Conservation (phyloP, 108 stramenopile species). For the Conticribra guillardii region DNA sequence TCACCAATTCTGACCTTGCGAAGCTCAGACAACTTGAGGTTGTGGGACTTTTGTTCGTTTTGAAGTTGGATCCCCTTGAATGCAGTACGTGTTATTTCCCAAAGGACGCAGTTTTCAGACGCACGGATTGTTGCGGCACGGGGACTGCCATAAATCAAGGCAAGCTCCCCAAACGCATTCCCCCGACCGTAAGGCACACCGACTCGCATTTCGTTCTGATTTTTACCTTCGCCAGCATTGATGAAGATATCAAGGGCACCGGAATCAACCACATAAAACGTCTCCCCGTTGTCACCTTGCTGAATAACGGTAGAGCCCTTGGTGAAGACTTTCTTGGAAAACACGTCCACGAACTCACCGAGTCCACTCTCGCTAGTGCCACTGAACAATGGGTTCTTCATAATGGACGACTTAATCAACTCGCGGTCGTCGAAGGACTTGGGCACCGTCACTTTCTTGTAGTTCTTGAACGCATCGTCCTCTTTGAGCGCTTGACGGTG, state of each 20-base stretch:
- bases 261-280: conserved; percentile 51
- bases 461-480: conserved; percentile 18
- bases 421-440: conserved; percentile 10
- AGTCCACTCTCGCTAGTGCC: conserved; percentile 1
- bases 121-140: conserved; percentile 65
- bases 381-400: conserved; percentile 20
- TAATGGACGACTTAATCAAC: conserved; percentile 12
- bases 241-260: conserved; percentile 55
- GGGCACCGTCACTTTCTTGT: conserved; percentile 15
- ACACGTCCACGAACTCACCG: conserved; percentile 28
- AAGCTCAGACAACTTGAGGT: conserved; percentile 59
- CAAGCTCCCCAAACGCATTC: conserved; percentile 74
- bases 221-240: conserved; percentile 37
- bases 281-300: conserved; percentile 36
- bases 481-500: conserved; percentile 23
- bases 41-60: conserved; percentile 33
- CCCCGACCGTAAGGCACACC: conserved; percentile 41
- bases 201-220: conserved; percentile 18
- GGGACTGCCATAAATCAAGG: conserved; percentile 74
- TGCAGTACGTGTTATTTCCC: conserved; percentile 27
- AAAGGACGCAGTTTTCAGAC: conserved; percentile 36
- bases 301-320: conserved; percentile 27
- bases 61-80: conserved; percentile 46
- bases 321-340: conserved; percentile 2
- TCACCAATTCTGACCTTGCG: conserved; percentile 63